Percentiles rank a stretch among this genome's conserved stretches.
Conservation (phyloP, 768 basidiomycete species). For the Favolaschia claudopus region DNA sequence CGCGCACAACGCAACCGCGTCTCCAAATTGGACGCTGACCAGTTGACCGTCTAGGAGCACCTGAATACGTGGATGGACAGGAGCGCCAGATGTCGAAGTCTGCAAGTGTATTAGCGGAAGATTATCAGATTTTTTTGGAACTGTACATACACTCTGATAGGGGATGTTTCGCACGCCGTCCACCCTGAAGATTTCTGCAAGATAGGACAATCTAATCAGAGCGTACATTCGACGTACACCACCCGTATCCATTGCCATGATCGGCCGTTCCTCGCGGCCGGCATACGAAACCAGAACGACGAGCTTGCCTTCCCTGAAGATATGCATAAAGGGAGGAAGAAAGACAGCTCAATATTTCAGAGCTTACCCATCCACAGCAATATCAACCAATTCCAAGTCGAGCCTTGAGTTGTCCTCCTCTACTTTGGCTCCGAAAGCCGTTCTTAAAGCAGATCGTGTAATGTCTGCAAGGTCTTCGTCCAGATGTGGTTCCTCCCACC, state of each 20-base stretch:
- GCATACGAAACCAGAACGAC: slow-evolving; percentile 75
- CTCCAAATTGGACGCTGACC: slow-evolving; percentile 74
- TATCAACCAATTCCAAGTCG: slow-evolving; percentile 78
- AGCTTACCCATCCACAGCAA: slow-evolving; percentile 65
- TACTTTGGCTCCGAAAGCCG: slow-evolving; percentile 44
- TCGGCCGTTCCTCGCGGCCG: slow-evolving; percentile 55
- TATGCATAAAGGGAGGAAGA: slow-evolving; percentile 13
- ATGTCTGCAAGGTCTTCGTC: slow-evolving; percentile 64
- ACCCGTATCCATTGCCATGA: slow-evolving; percentile 45
- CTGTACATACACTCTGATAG: slow-evolving; percentile 72
- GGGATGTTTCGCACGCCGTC: slow-evolving; percentile 66
- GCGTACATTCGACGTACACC: slow-evolving; percentile 72
- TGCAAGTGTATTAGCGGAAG: slow-evolving; percentile 31
- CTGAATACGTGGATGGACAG: slow-evolving; percentile 75
- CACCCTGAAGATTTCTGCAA: slow-evolving; percentile 52
- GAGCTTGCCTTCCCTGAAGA: slow-evolving; percentile 56
- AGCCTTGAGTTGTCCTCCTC: slow-evolving; percentile 54
- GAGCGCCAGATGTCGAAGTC: slow-evolving; percentile 73
- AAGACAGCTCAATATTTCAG: neutral
- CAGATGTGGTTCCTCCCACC: slow-evolving; percentile 70
- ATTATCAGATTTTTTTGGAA: neutral
- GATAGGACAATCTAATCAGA: slow-evolving; percentile 56
- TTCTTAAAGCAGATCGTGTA: slow-evolving; percentile 55
- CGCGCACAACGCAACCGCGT: slow-evolving; percentile 76
- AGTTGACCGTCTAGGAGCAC: slow-evolving; percentile 66